Evolutionary conservation across 1,139 yeast genomes (phyloP).

Genomic region (Yamadazyma spencermartinsiae): DNA sequence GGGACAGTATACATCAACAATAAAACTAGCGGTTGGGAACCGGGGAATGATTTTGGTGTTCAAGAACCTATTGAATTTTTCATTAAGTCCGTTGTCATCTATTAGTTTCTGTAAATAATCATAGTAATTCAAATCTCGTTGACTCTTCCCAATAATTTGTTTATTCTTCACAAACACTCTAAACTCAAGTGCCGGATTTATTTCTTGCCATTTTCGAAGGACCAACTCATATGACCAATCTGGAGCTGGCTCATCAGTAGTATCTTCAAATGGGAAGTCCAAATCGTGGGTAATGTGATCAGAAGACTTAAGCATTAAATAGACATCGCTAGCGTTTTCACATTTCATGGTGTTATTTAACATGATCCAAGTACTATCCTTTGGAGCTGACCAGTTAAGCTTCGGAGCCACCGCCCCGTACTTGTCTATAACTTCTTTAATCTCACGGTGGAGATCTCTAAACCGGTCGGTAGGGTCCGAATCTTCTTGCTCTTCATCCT

Average conservation of each 20-base stretch:
- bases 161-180: constrained; percentile 73
- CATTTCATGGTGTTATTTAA: constrained; percentile 77
- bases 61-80: constrained; percentile 56
- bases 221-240: constrained; percentile 56
- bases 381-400: constrained; percentile 95
- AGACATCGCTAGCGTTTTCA: constrained; percentile 67
- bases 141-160: constrained; percentile 70
- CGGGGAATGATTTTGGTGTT: constrained; percentile 41
- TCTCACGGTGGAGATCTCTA: constrained; percentile 54
- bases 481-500: constrained; percentile 2
- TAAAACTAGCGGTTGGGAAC: constrained; percentile 59
- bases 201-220: constrained; percentile 72
- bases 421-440: constrained; percentile 42
- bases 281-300: constrained; percentile 86
- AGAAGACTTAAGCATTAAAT: constrained; percentile 78
- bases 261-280: constrained; percentile 63
- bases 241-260: constrained; percentile 16
- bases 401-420: constrained; percentile 75
- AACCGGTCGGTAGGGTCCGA: constrained; percentile 51
- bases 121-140: constrained; percentile 83
- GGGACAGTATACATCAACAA: constrained; percentile 81
- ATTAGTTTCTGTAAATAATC: constrained; percentile 58
- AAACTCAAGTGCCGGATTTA: constrained; percentile 90
- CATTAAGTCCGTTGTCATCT: constrained; percentile 35
- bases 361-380: constrained; percentile 90